Base-by-base conservation (phyloP, 495 filamentous ascomycete species). In the Aspergillus nidulans region DNA sequence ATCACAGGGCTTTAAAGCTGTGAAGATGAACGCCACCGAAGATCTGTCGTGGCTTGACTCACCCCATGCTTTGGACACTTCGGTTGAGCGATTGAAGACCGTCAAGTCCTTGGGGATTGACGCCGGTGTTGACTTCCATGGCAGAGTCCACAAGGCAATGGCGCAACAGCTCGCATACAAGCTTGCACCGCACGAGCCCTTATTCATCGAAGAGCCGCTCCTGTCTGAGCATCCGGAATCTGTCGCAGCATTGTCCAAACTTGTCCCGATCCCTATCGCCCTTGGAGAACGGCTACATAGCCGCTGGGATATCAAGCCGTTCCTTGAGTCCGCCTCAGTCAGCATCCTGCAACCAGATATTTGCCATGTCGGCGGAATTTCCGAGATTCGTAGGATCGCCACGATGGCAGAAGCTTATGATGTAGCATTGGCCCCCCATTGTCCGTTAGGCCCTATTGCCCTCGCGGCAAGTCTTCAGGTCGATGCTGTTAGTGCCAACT, bases 1-100 rank as follows among this genome's bases (percentile, higher is more conserved):
- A 56, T 76, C 71, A 16, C 88, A 91, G 68, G 88, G 87, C 5
- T 88, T 90, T 70, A 81, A 74, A 21, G 76, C 82, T 2, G 75
- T 90, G 42, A 91, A 90, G 62, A 91, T 91, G 88, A 91, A 91
- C 61, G 88, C 80, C 12, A 90, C 87, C 2, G 86, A 83, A 63
- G 88, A 88, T 60, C 66, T 89, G 15, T 85, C 83, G 49, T 91
- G 87, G 87, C 75, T 91, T 1, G 88, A 90, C 65, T 86, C 85
- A 4, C 86, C 88, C 5, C 62, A 69, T 13, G 77, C 75, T 1
- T 71, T 91, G 4, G 69, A 85, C 12, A 68, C 77, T 20, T 81
- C 77, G 50, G 81, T 89, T 1, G 83, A 88, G 56, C 74, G 87
- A 8, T 66, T 90, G 10, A 84, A 84, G 60, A 69, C 76, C 3